Evolutionary conservation across 441 rosid genomes (phyloP).

Genomic region (Gossypium davidsonii): DNA sequence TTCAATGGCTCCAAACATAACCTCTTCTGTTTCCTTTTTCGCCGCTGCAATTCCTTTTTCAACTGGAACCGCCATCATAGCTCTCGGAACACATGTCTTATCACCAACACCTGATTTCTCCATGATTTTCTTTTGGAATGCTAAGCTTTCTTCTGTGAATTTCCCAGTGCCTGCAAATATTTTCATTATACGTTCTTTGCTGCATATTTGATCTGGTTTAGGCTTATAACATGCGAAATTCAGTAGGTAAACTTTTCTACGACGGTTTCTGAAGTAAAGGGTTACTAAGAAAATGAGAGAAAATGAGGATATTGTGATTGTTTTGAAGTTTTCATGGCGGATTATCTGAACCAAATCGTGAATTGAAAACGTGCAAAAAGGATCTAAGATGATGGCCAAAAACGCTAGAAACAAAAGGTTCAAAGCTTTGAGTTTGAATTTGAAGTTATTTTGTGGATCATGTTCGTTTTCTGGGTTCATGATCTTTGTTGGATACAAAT

Average conservation of each 20-base stretch:
- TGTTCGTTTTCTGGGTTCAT: neutral
- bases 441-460: neutral
- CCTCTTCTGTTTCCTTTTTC: slow-evolving; percentile 22
- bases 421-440: neutral
- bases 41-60: slow-evolving; percentile 8
- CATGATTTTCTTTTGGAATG: slow-evolving; percentile 17
- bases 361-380: neutral
- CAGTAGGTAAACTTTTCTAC: slow-evolving; percentile 40
- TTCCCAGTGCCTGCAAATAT: neutral
- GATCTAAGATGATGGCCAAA: neutral
- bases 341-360: neutral
- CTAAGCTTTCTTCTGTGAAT: slow-evolving; percentile 36
- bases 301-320: neutral
- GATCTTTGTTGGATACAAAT: no score
- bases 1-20: slow-evolving; percentile 28
- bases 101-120: slow-evolving; percentile 26
- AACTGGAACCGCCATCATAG: slow-evolving; percentile 9
- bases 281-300: slow-evolving; percentile 12
- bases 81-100: slow-evolving; percentile 15
- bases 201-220: slow-evolving; percentile 12
- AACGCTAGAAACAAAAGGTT: neutral
- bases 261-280: slow-evolving; percentile 27
- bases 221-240: slow-evolving; percentile 52
- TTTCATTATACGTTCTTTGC: neutral
- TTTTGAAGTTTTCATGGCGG: neutral